Percentiles rank a stretch among this genome's conserved stretches.
Evolutionary conservation across 345 rosid species (phyloP).

Genomic region (Adansonia digitata): DNA sequence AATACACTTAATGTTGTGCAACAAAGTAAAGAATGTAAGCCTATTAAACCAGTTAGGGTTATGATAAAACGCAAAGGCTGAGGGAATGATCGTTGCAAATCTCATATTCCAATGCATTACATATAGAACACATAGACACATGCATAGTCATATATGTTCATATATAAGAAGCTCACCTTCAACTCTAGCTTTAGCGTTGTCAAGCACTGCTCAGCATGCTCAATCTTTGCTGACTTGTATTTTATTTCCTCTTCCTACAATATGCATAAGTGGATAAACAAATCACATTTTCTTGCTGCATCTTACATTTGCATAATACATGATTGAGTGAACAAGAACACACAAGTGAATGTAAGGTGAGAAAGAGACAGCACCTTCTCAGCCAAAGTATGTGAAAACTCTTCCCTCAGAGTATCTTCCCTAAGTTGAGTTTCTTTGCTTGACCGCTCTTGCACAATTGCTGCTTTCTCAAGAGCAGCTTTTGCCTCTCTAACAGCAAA

Average conservation of each 20-base stretch:
- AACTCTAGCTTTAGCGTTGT: slow-evolving; percentile 74
- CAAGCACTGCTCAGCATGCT: slow-evolving; percentile 73
- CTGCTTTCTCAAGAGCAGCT: slow-evolving; percentile 89
- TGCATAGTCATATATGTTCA: neutral
- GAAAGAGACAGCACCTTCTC: slow-evolving; percentile 50
- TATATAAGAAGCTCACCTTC: slow-evolving; percentile 48
- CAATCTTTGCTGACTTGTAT: slow-evolving; percentile 62
- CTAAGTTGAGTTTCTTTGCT: slow-evolving; percentile 76
- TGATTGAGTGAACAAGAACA: neutral
- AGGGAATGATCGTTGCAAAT: neutral
- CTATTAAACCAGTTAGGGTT: neutral
- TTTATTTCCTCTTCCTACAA: slow-evolving; percentile 80
- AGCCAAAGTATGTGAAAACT: slow-evolving; percentile 51
- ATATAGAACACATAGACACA: neutral
- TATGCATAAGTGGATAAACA: slow-evolving; percentile 14
- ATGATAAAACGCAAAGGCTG: neutral
- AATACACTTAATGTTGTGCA: neutral
- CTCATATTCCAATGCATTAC: neutral
- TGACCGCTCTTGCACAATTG: slow-evolving; percentile 69
- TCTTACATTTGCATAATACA: neutral
- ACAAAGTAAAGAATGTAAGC: neutral
- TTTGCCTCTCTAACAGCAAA: slow-evolving; percentile 83
- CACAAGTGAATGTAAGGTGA: neutral
- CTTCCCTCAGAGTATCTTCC: slow-evolving; percentile 84
- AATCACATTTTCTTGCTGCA: neutral